Evolutionary conservation across 73 alveolate genomes (phyloP), one percentile per base, ranked within the genome.

Genomic region (Paramecium biaurelia): DNA sequence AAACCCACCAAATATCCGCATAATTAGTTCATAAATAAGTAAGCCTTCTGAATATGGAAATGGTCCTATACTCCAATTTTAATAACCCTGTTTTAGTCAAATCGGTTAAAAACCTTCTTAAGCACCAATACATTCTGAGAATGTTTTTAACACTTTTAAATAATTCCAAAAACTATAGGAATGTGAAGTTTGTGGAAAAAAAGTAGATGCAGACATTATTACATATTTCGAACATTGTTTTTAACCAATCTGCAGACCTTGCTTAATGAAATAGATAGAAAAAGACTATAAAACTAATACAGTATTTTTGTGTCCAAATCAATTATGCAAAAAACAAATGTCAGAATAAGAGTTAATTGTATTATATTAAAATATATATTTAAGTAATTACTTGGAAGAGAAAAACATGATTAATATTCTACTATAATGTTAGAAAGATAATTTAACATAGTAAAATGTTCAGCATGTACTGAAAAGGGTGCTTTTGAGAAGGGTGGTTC

Each of bases 401-500:
- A 70, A 70, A 89, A 70, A 56, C 53, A 21, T 7, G 94, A 89
- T 1, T 28, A 70, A 28, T 72, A 70, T 1, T 59, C 41, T 15
- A 18, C 14, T 0, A 15, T 70, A 43, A 42, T 89, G 28, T 23
- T 89, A 18, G 85, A 42, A 21, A 41, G 43, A 37, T 35, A 41
- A 42, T 89, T 57, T 20, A 67, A 89, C 38, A 68, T 89, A 11
- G 92, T 89, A 11, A 43, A 12, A 2, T 89, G 94, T 49, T 12
- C 57, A 38, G 74, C 57, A 21, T 89, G 92, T 74, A 68, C 90
- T 68, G 89, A 70, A 96, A 53, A 85, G 38, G 92, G 76, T 59
- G 94, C 92, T 67, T 89, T 89, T 72, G 70, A 89, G 38, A 12
- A 43, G 21, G 94, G 94, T 26, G 45, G 59, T 89, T 72, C 74